Evolutionary conservation across 2,329 filamentous ascomycete genomes (phyloP).

Genomic region (Dryadomyces quercivorus): DNA sequence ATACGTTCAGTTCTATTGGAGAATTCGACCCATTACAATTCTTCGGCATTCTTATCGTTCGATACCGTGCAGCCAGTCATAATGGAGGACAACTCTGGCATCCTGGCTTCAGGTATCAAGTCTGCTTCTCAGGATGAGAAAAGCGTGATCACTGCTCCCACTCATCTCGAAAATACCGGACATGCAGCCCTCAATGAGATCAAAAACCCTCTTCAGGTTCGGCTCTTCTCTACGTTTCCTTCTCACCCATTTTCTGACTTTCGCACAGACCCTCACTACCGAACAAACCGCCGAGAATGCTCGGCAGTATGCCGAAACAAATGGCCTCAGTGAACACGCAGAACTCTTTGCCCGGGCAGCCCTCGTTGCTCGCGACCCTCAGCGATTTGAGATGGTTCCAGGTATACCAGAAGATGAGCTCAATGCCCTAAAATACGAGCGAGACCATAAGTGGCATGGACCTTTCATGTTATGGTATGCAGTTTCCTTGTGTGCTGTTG

Average conservation of each 20-base stretch:
- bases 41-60: too few species aligned
- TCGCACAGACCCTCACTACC: background rate
- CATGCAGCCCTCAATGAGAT: background rate
- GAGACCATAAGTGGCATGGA: slow-evolving; percentile 55
- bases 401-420: slow-evolving; percentile 42
- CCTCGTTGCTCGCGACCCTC: slow-evolving; percentile 59
- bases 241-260: background rate
- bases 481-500: slow-evolving; percentile 55
- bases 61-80: background rate
- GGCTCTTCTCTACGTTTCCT: background rate
- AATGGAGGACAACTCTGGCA: background rate
- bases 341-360: slow-evolving; percentile 54
- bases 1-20: too few species aligned
- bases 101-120: background rate
- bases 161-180: background rate
- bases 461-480: slow-evolving; percentile 52
- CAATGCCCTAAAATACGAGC: slow-evolving; percentile 48
- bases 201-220: background rate
- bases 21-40: too few species aligned
- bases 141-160: background rate
- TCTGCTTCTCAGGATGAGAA: background rate
- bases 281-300: background rate
- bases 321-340: slow-evolving; percentile 45
- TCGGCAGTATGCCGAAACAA: slow-evolving; percentile 12
- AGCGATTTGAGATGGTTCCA: slow-evolving; percentile 44